These are phyloP conservation scores for Coccinonectria pachysandricola DNA, from an alignment of 2,329 filamentous ascomycete genomes.

Conservation along the genomic window DNA sequence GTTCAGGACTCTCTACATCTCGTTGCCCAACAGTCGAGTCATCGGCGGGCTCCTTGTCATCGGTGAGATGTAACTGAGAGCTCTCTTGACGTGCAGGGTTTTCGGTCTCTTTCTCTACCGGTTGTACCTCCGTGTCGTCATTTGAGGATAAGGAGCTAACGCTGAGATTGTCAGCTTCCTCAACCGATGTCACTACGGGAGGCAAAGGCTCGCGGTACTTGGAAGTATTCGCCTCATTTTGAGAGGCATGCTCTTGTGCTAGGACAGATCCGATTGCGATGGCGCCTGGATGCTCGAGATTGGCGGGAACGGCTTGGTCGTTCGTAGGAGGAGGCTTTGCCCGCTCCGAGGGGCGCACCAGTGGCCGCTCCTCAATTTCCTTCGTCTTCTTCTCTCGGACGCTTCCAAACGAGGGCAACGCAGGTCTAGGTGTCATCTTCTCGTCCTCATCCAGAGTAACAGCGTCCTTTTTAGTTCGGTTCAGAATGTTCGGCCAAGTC, in stretches of 20 bases:
- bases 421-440: constrained; percentile 64
- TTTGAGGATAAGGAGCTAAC: constrained; percentile 34
- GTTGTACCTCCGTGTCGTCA: too few species aligned
- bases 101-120: too few species aligned
- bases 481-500: constrained; percentile 42
- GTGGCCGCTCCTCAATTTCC: constrained; percentile 43
- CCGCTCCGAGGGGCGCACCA: constrained; percentile 44
- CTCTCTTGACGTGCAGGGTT: too few species aligned
- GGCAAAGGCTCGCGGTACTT: constrained; percentile 55
- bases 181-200: constrained; percentile 59
- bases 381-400: constrained; percentile 52
- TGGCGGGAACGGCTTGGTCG: constrained; percentile 7
- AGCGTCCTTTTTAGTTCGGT: constrained; percentile 36
- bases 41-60: constrained; percentile 2
- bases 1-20: constrained; percentile 1
- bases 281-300: constrained; percentile 47
- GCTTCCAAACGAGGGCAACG: constrained; percentile 65
- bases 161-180: constrained; percentile 54
- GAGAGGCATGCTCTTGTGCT: constrained; percentile 41
- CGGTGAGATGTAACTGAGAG: too few species aligned
- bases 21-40: neutral
- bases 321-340: constrained; percentile 21
- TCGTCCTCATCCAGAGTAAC: constrained; percentile 48
- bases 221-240: constrained; percentile 45
- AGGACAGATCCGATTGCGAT: constrained; percentile 46